Percentiles rank a stretch among this genome's conserved stretches.
Evolutionary conservation across 306 rosid genomes (phyloP).

Genomic region (Lathyrus tuberosus): DNA sequence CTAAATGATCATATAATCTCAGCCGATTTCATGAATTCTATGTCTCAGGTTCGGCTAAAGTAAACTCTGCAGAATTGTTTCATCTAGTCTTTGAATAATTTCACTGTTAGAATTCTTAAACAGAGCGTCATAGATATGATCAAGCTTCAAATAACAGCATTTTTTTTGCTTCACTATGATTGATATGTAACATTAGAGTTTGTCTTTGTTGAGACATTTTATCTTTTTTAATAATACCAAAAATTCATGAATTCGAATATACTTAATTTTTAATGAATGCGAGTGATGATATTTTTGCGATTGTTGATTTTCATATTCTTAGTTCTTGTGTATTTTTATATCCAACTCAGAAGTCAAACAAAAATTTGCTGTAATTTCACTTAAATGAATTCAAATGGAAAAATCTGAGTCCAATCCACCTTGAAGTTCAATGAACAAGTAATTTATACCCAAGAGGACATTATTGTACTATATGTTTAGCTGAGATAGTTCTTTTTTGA

Average conservation of each 20-base stretch:
- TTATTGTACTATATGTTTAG: conserved; percentile 24
- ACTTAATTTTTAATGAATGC: not conserved
- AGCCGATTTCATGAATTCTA: not conserved
- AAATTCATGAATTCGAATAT: not conserved
- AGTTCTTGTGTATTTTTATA: not conserved
- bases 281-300: not conserved
- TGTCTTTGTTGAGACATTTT: conserved; percentile 19
- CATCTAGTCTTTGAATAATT: conserved; percentile 27
- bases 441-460: conserved; percentile 33
- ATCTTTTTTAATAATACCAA: not conserved
- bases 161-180: conserved; percentile 12
- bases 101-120: conserved; percentile 18
- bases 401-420: conserved; percentile 23
- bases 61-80: conserved; percentile 19
- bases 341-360: conserved; percentile 29
- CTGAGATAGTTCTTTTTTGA: conserved; percentile 32
- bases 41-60: conserved; percentile 10
- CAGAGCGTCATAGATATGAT: conserved; percentile 21
- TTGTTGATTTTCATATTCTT: conserved; percentile 21
- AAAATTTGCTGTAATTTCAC: conserved; percentile 7
- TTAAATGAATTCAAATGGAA: conserved; percentile 11
- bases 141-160: conserved; percentile 11
- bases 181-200: conserved; percentile 8
- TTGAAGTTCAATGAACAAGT: conserved; percentile 27
- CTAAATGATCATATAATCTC: conserved; percentile 56